Conservation (phyloP, 345 rosid species). For the Populus tremula region DNA sequence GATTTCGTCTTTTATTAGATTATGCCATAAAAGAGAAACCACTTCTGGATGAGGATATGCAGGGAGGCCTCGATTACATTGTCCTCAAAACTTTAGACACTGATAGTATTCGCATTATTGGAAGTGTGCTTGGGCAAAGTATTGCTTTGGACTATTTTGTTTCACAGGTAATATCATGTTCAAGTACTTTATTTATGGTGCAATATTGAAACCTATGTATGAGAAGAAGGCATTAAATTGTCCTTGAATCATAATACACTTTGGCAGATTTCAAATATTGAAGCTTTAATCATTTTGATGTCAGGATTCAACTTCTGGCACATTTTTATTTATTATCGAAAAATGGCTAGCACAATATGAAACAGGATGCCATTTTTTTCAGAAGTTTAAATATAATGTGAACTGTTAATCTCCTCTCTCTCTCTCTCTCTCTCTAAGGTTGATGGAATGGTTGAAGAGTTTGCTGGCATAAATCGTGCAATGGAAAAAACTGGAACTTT, state of each 20-base stretch:
- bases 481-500: slow-evolving; percentile 91
- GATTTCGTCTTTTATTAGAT: slow-evolving; percentile 42
- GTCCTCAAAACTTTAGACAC: slow-evolving; percentile 74
- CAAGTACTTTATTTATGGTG: not conserved
- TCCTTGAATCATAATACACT: not conserved
- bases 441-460: slow-evolving; percentile 91
- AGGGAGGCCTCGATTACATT: slow-evolving; percentile 76
- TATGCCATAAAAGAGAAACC: slow-evolving; percentile 87
- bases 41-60: slow-evolving; percentile 63
- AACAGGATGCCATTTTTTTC: slow-evolving; percentile 1
- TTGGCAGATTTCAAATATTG: not conserved
- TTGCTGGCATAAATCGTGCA: slow-evolving; percentile 82
- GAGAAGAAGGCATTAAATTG: not conserved
- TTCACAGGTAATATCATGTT: slow-evolving; percentile 57
- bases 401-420: not conserved
- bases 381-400: not conserved
- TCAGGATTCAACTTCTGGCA: not conserved
- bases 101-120: slow-evolving; percentile 79
- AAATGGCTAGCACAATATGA: not conserved
- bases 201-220: not conserved
- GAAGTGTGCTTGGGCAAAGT: slow-evolving; percentile 93
- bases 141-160: slow-evolving; percentile 93
- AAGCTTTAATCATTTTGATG: not conserved
- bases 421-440: slow-evolving; percentile 43
- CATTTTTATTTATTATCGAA: not conserved